These are phyloP conservation scores for Colletotrichum cuscutae DNA, from an alignment of 2,329 filamentous ascomycete species.

Conservation along the genomic window DNA sequence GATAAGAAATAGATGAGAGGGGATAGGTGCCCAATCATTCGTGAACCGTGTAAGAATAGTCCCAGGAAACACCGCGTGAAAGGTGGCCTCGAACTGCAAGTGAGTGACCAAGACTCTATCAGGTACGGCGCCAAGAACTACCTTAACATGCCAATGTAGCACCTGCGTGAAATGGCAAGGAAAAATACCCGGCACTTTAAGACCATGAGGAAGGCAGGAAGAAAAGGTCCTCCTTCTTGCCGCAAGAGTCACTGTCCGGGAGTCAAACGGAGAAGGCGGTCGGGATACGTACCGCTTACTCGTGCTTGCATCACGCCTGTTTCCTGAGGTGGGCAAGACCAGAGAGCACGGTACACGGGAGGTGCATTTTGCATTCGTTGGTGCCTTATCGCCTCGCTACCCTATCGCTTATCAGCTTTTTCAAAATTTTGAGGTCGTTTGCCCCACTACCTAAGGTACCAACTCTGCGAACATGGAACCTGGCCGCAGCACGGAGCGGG, in stretches of 20 bases:
- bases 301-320: background rate
- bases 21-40: background rate
- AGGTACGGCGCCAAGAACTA: background rate
- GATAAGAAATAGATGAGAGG: constrained; percentile 10
- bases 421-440: constrained; percentile 29
- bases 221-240: too few relatives aligned
- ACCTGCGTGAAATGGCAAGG: background rate
- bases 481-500: background rate
- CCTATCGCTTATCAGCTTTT: constrained; percentile 34
- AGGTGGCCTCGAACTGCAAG: background rate
- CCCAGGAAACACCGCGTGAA: too few relatives aligned
- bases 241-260: too few relatives aligned
- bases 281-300: constrained; percentile 13
- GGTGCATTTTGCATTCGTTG: background rate
- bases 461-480: background rate
- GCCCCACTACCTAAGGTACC: constrained; percentile 13
- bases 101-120: background rate
- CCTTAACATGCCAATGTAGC: background rate
- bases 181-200: background rate
- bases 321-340: too few relatives aligned
- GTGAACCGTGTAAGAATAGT: background rate
- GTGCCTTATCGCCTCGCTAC: constrained; percentile 33
- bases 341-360: too few relatives aligned
- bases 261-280: background rate
- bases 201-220: background rate